Conservation (phyloP, 208 protist genomes). For the Leishmania tarentolae region DNA sequence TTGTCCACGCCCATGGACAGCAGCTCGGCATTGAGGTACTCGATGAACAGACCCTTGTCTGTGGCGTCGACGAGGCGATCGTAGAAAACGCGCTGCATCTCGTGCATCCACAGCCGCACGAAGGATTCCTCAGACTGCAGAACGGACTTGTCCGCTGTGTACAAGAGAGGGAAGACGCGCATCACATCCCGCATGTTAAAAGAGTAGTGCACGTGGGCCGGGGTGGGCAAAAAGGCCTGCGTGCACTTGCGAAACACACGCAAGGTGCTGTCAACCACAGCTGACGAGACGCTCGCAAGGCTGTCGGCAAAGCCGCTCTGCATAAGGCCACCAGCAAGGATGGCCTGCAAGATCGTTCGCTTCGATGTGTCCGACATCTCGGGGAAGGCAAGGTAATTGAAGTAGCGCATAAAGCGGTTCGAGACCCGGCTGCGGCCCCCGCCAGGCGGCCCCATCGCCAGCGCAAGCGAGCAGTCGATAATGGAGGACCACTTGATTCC, state of each 20-base stretch:
- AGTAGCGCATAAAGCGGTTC: slow-evolving; percentile 97
- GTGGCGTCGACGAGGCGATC: slow-evolving; percentile 93
- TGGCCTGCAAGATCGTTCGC: slow-evolving; percentile 94
- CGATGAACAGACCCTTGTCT: slow-evolving; percentile 87
- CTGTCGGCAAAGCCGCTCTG: slow-evolving; percentile 69
- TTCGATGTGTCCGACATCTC: slow-evolving; percentile 95
- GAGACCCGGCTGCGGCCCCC: slow-evolving; percentile 95
- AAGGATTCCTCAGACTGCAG: slow-evolving; percentile 69
- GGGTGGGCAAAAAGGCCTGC: slow-evolving; percentile 95
- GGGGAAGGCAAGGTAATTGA: slow-evolving; percentile 97
- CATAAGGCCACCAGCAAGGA: slow-evolving; percentile 90
- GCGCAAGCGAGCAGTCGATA: slow-evolving; percentile 94
- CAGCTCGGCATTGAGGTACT: slow-evolving; percentile 73
- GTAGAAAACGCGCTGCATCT: slow-evolving; percentile 95
- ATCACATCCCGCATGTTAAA: slow-evolving; percentile 99
- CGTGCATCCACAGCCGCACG: slow-evolving; percentile 95
- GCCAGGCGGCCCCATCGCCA: slow-evolving; percentile 98
- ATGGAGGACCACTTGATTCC: slow-evolving; percentile 91
- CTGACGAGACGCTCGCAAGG: slow-evolving; percentile 45
- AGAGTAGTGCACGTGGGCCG: slow-evolving; percentile 98
- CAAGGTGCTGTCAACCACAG: slow-evolving; percentile 92
- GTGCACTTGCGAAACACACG: slow-evolving; percentile 92
- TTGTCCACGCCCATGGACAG: slow-evolving; percentile 57
- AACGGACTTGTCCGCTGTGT: slow-evolving; percentile 71
- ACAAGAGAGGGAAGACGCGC: slow-evolving; percentile 97